Base-by-base conservation (phyloP, 2,329 filamentous ascomycete species). In the Colletotrichum simmondsii region DNA sequence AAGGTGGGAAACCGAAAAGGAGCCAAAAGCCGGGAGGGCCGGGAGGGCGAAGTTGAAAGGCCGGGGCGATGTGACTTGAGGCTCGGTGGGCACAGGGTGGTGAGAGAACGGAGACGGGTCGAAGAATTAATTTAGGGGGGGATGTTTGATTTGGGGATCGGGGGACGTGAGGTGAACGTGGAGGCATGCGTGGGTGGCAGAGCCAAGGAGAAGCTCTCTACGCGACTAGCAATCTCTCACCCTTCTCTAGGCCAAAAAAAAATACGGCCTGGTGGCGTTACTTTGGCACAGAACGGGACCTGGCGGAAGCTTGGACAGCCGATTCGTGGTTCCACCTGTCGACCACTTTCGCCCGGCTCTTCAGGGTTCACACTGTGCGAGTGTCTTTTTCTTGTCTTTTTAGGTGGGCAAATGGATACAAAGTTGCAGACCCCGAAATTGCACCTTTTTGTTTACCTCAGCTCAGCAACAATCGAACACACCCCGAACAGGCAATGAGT, bases 261-360 rank as follows among this genome's bases (percentile, higher is more conserved):
- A 71, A 63, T 68, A 62, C 71, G 52, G 68, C 71, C 35, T 71
- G 62, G 67, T 74, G 73, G 73, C 71, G 70, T 71, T 74, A 74
- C 73, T 74, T 68, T 74, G 66, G 65, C 61, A 59, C 66, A 46
- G 61, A 64, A 68, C 67, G 66, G 61, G 65, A 74, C 68, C 69
- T 68, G 63, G 57, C 73, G 71, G 71, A 72, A 74, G 73, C 70
- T 69, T 71, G 58, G 71, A 74, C 73, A 73, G 73, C 65, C 71
- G 70, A 74, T 73, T 62, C 65, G 37, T 73, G 71, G 71, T 73
- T 68, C 71, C 68, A 72, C 68, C 37, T 28, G 54, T 58, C 26
- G 68, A 71, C 66, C 54, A 71, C 24, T 32, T 62, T 61, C 52
- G 46, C 60, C 35, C 37, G 68, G 54, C 56, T 65, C 19, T 22